Conservation (phyloP, 208 protist genomes). For the Acanthamoeba lenticulata region DNA sequence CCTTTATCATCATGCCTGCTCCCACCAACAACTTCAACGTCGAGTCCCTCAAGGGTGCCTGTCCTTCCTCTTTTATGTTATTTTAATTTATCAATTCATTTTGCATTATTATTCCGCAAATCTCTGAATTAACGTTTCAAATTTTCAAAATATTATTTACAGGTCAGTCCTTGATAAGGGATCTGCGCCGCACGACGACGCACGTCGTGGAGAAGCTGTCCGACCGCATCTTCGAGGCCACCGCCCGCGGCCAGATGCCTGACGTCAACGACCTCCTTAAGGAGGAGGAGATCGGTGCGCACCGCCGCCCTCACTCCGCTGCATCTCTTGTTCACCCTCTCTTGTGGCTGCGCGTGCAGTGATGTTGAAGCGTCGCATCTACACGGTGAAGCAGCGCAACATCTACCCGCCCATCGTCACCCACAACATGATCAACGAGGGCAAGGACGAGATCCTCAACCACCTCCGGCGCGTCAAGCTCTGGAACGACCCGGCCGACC, state of each 20-base stretch:
- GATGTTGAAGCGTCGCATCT: slow-evolving; percentile 79
- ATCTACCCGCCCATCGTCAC: slow-evolving; percentile 83
- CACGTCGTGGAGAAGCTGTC: slow-evolving; percentile 74
- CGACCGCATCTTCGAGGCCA: slow-evolving; percentile 79
- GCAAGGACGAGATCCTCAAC: slow-evolving; percentile 73
- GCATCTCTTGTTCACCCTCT: neutral
- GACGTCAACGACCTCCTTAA: slow-evolving; percentile 72
- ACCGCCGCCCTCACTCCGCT: neutral
- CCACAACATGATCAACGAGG: slow-evolving; percentile 86
- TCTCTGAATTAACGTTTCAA: too few species aligned
- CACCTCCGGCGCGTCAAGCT: slow-evolving; percentile 73
- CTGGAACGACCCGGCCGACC: slow-evolving; percentile 82
- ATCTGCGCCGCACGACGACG: slow-evolving; percentile 76
- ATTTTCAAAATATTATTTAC: neutral
- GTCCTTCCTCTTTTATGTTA: neutral
- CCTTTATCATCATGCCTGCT: slow-evolving; percentile 85
- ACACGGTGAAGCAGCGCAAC: slow-evolving; percentile 68
- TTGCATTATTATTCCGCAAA: too few species aligned
- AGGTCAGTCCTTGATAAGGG: slow-evolving; percentile 65
- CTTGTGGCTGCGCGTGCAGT: neutral
- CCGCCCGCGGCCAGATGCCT: slow-evolving; percentile 72
- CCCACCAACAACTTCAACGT: slow-evolving; percentile 83
- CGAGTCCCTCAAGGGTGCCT: slow-evolving; percentile 80
- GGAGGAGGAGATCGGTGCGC: slow-evolving; percentile 75
- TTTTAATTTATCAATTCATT: neutral